These are phyloP conservation scores for Dissophora ornata DNA, from an alignment of 192 early-diverging fungal genomes.

Conservation along the genomic window DNA sequence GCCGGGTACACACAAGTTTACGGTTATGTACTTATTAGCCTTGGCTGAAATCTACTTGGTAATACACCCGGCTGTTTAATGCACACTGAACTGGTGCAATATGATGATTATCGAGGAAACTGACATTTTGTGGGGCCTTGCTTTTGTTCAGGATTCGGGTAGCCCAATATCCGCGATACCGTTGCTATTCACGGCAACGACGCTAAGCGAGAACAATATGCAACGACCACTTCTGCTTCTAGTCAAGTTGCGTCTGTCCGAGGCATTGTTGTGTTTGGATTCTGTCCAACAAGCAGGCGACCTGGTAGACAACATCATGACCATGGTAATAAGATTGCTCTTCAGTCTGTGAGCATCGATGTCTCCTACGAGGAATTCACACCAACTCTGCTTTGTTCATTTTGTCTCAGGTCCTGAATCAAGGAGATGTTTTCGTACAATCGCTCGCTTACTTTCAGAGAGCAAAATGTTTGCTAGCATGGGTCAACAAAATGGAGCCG, in stretches of 20 bases:
- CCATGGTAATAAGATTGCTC: constrained; percentile 9
- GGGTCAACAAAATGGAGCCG: neutral
- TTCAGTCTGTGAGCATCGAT: no score
- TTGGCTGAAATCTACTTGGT: constrained; percentile 42
- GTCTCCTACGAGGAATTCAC: no score
- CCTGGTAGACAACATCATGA: constrained; percentile 26
- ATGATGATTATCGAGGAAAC: no score
- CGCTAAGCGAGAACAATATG: constrained; percentile 24
- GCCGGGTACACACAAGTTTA: constrained; percentile 34
- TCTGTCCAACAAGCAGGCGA: constrained; percentile 15
- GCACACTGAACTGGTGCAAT: no score
- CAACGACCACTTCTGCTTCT: constrained; percentile 25
- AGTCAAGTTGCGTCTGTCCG: constrained; percentile 33
- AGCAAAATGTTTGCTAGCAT: constrained; percentile 29
- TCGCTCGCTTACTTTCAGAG: constrained; percentile 34
- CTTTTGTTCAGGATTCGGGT: constrained; percentile 34
- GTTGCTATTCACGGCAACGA: constrained; percentile 21
- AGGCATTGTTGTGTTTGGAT: constrained; percentile 22
- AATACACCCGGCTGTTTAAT: neutral
- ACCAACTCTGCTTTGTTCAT: neutral
- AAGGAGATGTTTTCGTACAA: constrained; percentile 37
- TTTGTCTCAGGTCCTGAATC: constrained; percentile 19
- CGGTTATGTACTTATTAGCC: constrained; percentile 30
- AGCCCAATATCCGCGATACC: constrained; percentile 27
- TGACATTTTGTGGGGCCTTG: no score